Evolutionary conservation across 2,329 filamentous ascomycete genomes (phyloP).

Genomic region (Xylaria multiplex): DNA sequence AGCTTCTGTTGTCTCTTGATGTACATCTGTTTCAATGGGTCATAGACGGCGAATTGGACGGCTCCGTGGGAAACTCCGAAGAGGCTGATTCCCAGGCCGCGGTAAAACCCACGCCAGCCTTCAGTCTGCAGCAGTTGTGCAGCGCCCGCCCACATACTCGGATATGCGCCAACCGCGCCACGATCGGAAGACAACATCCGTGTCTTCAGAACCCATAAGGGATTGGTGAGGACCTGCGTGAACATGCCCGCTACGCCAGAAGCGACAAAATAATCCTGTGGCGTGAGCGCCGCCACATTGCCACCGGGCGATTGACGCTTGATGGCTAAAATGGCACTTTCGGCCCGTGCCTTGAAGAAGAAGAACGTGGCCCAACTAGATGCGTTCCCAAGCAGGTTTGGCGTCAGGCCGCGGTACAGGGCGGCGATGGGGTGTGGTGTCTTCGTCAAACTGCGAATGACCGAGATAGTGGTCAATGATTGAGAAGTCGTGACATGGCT

Average conservation of each 20-base stretch:
- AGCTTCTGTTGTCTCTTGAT: slow-evolving; percentile 55
- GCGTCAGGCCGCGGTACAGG: slow-evolving; percentile 88
- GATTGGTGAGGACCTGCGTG: slow-evolving; percentile 88
- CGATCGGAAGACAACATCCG: slow-evolving; percentile 91
- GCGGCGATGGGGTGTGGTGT: slow-evolving; percentile 70
- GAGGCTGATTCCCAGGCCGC: slow-evolving; percentile 82
- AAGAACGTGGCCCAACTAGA: slow-evolving; percentile 94
- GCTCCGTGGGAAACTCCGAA: slow-evolving; percentile 92
- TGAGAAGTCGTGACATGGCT: slow-evolving; percentile 53
- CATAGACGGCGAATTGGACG: slow-evolving; percentile 96
- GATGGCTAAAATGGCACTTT: slow-evolving; percentile 56
- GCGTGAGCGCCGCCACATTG: slow-evolving; percentile 56
- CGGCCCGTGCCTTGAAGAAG: slow-evolving; percentile 72
- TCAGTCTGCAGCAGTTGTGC: slow-evolving; percentile 74
- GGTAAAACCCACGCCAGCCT: slow-evolving; percentile 84
- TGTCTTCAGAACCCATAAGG: slow-evolving; percentile 98
- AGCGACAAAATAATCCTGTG: slow-evolving; percentile 82
- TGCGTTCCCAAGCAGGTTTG: slow-evolving; percentile 91
- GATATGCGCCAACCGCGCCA: slow-evolving; percentile 80
- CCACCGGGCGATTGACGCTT: slow-evolving; percentile 39
- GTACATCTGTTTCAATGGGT: slow-evolving; percentile 70
- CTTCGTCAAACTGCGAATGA: slow-evolving; percentile 61
- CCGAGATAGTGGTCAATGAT: slow-evolving; percentile 60
- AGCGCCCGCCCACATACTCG: slow-evolving; percentile 77
- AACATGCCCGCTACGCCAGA: slow-evolving; percentile 76